These are phyloP conservation scores for Aquanectria penicillioides DNA, from an alignment of 2,329 filamentous ascomycete genomes.

Conservation along the genomic window DNA sequence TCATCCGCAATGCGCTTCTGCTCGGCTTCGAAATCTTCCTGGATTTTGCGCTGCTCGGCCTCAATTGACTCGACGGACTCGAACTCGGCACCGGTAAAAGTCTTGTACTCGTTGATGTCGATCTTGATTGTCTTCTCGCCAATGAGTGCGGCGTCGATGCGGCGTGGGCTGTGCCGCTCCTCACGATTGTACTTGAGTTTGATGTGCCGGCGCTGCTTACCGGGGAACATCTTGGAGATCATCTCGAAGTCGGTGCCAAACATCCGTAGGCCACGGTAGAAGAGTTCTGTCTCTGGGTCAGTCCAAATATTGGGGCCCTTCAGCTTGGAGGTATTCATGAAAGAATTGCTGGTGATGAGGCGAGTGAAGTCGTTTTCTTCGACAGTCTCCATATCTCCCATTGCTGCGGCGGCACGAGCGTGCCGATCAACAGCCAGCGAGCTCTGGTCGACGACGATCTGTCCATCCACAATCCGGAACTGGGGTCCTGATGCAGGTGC, in stretches of 20 bases:
- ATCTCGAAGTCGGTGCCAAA: conserved; percentile 88
- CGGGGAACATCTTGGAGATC: conserved; percentile 79
- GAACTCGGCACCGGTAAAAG: conserved; percentile 62
- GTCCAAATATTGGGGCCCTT: conserved; percentile 75
- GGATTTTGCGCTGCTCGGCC: conserved; percentile 61
- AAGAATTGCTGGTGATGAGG: conserved; percentile 75
- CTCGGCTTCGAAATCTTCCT: conserved; percentile 57
- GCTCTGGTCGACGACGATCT: conserved; percentile 76
- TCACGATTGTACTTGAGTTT: conserved; percentile 87
- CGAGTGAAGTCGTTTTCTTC: conserved; percentile 84
- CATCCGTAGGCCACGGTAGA: conserved; percentile 78
- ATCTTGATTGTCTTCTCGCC: conserved; percentile 67
- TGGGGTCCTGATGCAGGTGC: conserved; percentile 57
- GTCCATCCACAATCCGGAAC: conserved; percentile 75
- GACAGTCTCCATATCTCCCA: conserved; percentile 66
- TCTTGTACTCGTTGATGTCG: conserved; percentile 69
- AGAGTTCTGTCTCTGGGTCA: conserved; percentile 75
- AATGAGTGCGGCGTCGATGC: conserved; percentile 72
- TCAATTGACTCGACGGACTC: conserved; percentile 65
- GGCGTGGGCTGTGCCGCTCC: conserved; percentile 72
- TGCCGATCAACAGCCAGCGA: conserved; percentile 76
- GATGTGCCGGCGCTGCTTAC: conserved; percentile 76
- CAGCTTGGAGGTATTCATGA: conserved; percentile 69
- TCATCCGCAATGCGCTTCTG: conserved; percentile 56
- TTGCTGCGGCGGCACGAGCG: conserved; percentile 65